Percentiles rank a stretch among this genome's conserved stretches.
Evolutionary conservation across 164 flowering plant genomes (phyloP).

Genomic region (Liquidambar formosana): DNA sequence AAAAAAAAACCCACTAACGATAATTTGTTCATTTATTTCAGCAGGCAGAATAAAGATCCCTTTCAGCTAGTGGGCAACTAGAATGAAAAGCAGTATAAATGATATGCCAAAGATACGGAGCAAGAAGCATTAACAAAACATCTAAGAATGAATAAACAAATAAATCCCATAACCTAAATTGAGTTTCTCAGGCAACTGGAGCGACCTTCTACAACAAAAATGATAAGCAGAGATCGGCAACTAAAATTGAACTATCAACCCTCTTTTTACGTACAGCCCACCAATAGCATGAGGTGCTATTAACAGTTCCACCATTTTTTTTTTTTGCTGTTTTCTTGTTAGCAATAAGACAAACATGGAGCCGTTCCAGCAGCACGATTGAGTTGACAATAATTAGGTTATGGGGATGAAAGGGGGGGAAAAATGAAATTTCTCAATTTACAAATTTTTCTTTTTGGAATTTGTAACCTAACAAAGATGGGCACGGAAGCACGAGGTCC

Average conservation of each 20-base stretch:
- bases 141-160: no score
- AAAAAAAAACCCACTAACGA: no score
- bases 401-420: slow-evolving; percentile 16
- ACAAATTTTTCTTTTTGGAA: slow-evolving; percentile 30
- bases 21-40: no score
- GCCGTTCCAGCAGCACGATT: slow-evolving; percentile 6
- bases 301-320: neutral
- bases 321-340: slow-evolving; percentile 2
- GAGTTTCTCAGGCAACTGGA: no score
- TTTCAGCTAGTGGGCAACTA: no score
- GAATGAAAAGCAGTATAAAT: no score
- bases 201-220: no score
- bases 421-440: slow-evolving; percentile 32
- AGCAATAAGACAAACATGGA: slow-evolving; percentile 12
- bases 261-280: neutral
- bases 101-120: no score
- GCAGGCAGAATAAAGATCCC: no score
- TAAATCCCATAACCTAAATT: no score
- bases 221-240: neutral
- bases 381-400: slow-evolving; percentile 14
- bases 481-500: slow-evolving; percentile 14
- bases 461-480: slow-evolving; percentile 25
- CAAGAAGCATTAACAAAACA: no score
- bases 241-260: slow-evolving; percentile 1
- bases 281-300: neutral